Percentiles rank a stretch among this genome's conserved stretches.
Conservation (phyloP, 371 early-diverging fungal species). For the Mucor circinelloides region DNA sequence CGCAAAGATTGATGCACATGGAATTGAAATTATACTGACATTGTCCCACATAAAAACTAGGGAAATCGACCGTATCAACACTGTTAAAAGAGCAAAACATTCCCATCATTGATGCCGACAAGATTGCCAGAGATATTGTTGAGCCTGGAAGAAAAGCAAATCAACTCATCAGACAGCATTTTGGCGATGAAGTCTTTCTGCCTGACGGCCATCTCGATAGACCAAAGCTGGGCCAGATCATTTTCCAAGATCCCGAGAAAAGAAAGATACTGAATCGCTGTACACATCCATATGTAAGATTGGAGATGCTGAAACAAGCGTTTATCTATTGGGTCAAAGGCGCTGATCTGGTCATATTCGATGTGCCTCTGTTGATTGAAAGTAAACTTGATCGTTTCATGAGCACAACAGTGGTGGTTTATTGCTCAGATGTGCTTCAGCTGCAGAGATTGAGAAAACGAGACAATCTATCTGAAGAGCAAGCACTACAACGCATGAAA, state of each 20-base stretch:
- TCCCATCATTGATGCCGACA: slow-evolving; percentile 93
- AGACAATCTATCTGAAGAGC: slow-evolving; percentile 64
- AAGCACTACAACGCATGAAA: slow-evolving; percentile 75
- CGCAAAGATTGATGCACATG: neutral
- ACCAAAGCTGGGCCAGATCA: slow-evolving; percentile 75
- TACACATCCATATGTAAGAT: slow-evolving; percentile 87
- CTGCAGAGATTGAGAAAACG: slow-evolving; percentile 73
- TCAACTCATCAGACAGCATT: slow-evolving; percentile 69
- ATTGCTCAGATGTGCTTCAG: slow-evolving; percentile 77
- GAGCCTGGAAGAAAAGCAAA: slow-evolving; percentile 77
- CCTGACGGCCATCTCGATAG: slow-evolving; percentile 69
- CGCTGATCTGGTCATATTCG: slow-evolving; percentile 76
- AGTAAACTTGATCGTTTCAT: slow-evolving; percentile 76
- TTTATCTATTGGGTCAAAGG: slow-evolving; percentile 74
- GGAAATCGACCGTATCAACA: slow-evolving; percentile 84
- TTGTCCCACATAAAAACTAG: slow-evolving; percentile 20
- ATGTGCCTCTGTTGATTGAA: slow-evolving; percentile 92
- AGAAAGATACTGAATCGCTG: slow-evolving; percentile 77
- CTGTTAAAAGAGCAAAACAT: slow-evolving; percentile 56
- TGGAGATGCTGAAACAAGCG: slow-evolving; percentile 73
- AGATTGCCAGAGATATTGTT: slow-evolving; percentile 87
- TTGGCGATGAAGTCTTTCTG: slow-evolving; percentile 72
- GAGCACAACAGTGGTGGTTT: slow-evolving; percentile 77
- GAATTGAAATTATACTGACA: neutral
- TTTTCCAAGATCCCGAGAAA: slow-evolving; percentile 76